Percentiles rank a stretch among this genome's conserved stretches.
Conservation (phyloP, 2,329 filamentous ascomycete species). For the Xylariales sp. region DNA sequence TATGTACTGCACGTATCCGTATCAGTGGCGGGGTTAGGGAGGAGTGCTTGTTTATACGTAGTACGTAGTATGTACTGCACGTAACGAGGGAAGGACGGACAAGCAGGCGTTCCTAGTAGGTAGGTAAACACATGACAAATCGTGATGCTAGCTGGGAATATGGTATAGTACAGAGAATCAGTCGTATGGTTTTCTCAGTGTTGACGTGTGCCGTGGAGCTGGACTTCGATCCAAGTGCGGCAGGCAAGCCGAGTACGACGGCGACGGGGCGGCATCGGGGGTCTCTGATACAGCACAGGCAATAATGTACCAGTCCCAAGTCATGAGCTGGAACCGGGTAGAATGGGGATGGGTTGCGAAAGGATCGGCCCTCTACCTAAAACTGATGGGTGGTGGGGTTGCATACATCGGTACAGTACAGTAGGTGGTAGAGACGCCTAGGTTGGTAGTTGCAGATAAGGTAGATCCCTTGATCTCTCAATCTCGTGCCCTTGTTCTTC, state of each 20-base stretch:
- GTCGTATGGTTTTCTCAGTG: not conserved
- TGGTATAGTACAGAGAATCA: not conserved
- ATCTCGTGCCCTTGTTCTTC: not conserved
- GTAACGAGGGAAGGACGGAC: constrained; percentile 2
- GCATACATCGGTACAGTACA: not conserved
- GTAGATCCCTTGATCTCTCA: constrained; percentile 25
- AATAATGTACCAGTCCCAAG: not conserved
- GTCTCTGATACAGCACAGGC: not conserved
- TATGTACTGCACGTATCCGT: constrained; percentile 19
- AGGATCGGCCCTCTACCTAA: constrained; percentile 1
- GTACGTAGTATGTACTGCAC: constrained; percentile 2
- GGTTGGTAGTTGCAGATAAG: constrained; percentile 19
- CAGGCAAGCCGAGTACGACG: constrained; percentile 32
- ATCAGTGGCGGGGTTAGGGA: not conserved
- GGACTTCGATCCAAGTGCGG: constrained; percentile 1
- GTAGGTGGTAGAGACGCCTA: too few relatives aligned
- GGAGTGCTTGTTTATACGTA: not conserved
- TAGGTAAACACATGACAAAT: constrained; percentile 27
- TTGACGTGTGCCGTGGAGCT: constrained; percentile 19
- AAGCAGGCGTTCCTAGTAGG: not conserved
- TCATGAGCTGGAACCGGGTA: not conserved
- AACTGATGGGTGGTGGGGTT: constrained; percentile 15
- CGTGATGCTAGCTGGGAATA: constrained; percentile 3
- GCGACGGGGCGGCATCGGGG: constrained; percentile 26
- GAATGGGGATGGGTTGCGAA: not conserved